phyloP scores from a whole-genome alignment of 768 basidiomycete species.

The Calocybe indica region DNA sequence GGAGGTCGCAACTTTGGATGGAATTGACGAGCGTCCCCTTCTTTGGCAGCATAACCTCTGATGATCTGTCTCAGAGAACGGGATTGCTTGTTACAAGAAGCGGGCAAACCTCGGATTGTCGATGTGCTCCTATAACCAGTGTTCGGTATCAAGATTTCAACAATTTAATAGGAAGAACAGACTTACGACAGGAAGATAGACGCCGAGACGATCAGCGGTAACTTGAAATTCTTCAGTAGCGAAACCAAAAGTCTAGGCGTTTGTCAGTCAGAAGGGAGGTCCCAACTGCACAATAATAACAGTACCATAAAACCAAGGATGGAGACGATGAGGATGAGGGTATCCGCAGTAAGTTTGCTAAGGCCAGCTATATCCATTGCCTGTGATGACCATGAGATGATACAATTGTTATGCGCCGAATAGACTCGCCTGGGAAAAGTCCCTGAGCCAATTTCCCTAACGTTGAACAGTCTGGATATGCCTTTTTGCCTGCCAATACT shows the following conservation, averaged over 20 bases:
- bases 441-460: slow-evolving; percentile 65
- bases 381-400: slow-evolving; percentile 18
- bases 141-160: not conserved
- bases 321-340: slow-evolving; percentile 52
- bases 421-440: slow-evolving; percentile 52
- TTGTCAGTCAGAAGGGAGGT: not conserved
- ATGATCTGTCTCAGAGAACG: slow-evolving; percentile 13
- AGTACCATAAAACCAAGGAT: slow-evolving; percentile 53
- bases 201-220: slow-evolving; percentile 65
- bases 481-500: not conserved
- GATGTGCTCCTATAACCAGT: slow-evolving; percentile 53
- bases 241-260: slow-evolving; percentile 51
- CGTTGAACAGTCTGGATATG: not conserved
- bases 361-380: slow-evolving; percentile 71
- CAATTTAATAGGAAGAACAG: not conserved
- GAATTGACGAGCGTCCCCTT: slow-evolving; percentile 65
- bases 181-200: slow-evolving; percentile 66
- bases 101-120: slow-evolving; percentile 63
- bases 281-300: not conserved
- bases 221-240: slow-evolving; percentile 68
- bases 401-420: not conserved
- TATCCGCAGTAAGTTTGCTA: slow-evolving; percentile 59
- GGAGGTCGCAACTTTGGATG: slow-evolving; percentile 73
- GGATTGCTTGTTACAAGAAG: not conserved
- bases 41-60: slow-evolving; percentile 60